A percentile compares a stretch with the other conserved stretches of the same genome.
phyloP scores from a whole-genome alignment of 2,329 filamentous ascomycete species.

The Fusarium proliferatum region DNA sequence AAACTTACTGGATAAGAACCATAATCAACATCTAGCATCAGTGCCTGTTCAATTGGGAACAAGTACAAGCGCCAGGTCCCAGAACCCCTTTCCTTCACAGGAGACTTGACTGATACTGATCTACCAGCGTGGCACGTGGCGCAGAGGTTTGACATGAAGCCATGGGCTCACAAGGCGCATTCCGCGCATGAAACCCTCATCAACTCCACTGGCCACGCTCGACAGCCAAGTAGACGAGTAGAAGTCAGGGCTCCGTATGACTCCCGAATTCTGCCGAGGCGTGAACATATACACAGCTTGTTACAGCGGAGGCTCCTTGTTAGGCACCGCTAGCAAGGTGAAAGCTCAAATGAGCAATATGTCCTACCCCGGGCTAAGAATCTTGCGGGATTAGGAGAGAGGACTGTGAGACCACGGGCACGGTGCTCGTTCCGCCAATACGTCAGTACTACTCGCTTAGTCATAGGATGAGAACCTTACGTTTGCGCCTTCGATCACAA shows the following conservation, averaged over 20 bases:
- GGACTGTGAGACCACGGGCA: not conserved
- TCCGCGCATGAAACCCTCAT: not conserved
- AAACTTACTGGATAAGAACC: not conserved
- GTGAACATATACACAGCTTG: not conserved
- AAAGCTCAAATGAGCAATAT: not conserved
- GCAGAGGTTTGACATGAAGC: not conserved
- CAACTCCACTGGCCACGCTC: not conserved
- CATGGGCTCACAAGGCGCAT: not conserved
- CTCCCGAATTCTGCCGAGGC: not conserved
- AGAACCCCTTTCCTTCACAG: not conserved
- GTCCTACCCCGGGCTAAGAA: not conserved
- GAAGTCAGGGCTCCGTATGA: not conserved
- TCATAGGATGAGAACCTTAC: not conserved
- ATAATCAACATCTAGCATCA: not conserved
- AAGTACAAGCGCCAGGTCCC: not conserved
- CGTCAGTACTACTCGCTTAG: not conserved
- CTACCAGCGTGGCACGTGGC: not conserved
- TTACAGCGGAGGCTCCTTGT: not conserved
- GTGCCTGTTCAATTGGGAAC: not conserved
- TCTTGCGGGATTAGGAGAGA: not conserved
- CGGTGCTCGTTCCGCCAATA: not conserved
- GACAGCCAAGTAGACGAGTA: not conserved
- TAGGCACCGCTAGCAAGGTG: not conserved
- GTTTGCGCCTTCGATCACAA: not conserved
- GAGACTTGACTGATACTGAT: not conserved